A percentile compares a stretch with the other conserved stretches of the same genome.
These are phyloP conservation scores for Dictyostelium purpureum DNA, from an alignment of 78 protist species.

Conservation along the genomic window DNA sequence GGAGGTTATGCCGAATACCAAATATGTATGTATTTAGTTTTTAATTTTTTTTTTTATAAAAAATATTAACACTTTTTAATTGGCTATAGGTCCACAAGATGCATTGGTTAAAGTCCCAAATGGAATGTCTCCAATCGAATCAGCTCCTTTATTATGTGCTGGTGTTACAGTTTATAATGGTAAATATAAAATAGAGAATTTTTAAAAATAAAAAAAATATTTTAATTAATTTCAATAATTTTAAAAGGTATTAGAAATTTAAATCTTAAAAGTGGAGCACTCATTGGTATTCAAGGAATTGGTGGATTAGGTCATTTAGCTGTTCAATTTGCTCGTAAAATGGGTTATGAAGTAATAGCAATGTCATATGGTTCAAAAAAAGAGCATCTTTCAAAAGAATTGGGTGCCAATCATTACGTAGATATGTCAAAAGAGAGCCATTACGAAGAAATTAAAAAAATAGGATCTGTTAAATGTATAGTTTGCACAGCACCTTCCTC, in stretches of 20 bases:
- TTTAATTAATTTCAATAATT: no score
- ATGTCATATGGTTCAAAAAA: background rate
- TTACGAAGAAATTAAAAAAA: background rate
- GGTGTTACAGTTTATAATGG: slow-evolving; percentile 85
- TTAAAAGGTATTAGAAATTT: slow-evolving; percentile 8
- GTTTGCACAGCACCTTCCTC: slow-evolving; percentile 5
- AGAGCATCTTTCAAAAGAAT: background rate
- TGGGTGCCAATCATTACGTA: slow-evolving; percentile 61
- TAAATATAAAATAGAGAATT: no score
- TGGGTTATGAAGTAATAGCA: slow-evolving; percentile 73
- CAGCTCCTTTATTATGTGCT: slow-evolving; percentile 81
- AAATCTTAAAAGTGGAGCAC: slow-evolving; percentile 12
- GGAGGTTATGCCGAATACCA: slow-evolving; percentile 79
- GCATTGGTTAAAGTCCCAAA: slow-evolving; percentile 45
- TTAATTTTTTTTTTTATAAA: no score
- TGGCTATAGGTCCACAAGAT: slow-evolving; percentile 14
- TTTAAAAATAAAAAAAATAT: no score
- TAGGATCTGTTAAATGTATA: background rate
- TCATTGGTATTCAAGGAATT: slow-evolving; percentile 57
- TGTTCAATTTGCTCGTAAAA: slow-evolving; percentile 52
- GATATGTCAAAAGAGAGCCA: slow-evolving; percentile 7
- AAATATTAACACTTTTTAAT: no score
- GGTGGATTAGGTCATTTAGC: slow-evolving; percentile 87
- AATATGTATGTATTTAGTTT: background rate
- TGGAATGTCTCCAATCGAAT: background rate